Evolutionary conservation across 2,329 filamentous ascomycete species (phyloP), one percentile per base, ranked within the genome.

Genomic region (Nemania serpens): DNA sequence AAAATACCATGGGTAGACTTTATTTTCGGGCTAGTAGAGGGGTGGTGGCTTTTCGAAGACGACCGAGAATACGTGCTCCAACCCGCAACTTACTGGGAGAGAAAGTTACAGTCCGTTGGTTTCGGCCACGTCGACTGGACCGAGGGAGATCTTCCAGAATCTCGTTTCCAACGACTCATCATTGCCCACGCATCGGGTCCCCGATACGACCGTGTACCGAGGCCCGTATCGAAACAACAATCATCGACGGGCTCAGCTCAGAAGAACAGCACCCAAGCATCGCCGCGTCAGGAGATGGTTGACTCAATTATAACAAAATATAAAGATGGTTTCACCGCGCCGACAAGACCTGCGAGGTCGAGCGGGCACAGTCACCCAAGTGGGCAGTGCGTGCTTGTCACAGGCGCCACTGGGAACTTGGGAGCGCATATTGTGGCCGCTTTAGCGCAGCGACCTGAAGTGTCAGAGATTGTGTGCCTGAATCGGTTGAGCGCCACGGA

Each of bases 21-120:
- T 0, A 67, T 75, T 1, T 74, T 71, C 49, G 75, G 74, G 1
- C 59, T 75, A 4, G 58, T 77, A 0, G 75, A 76, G 7, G 75
- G 75, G 0, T 76, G 75, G 75, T 75, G 74, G 74, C 53, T 70
- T 0, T 73, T 71, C 7, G 58, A 70, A 2, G 74, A 76, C 34
- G 70, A 69, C 0, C 62, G 72, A 1, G 37, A 52, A 3, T 63
- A 74, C 41, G 69, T 69, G 1, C 6, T 56, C 13, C 2, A 5
- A 3, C 5, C 2, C 6, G 5, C 11, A 5, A 5, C 4, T 4
- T 2, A 13, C 2, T 76, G 74, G 75, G 41, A 67, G 33, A 17
- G 49, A 15, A 66, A 49, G 3, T 46, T 76, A 9, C 66, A 64
- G 3, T 36, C 59, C 0, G 66, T 61, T 5, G 74, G 73, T 1